These are phyloP conservation scores for Andrographis paniculata DNA, from an alignment of 305 asterid species.

Conservation along the genomic window DNA sequence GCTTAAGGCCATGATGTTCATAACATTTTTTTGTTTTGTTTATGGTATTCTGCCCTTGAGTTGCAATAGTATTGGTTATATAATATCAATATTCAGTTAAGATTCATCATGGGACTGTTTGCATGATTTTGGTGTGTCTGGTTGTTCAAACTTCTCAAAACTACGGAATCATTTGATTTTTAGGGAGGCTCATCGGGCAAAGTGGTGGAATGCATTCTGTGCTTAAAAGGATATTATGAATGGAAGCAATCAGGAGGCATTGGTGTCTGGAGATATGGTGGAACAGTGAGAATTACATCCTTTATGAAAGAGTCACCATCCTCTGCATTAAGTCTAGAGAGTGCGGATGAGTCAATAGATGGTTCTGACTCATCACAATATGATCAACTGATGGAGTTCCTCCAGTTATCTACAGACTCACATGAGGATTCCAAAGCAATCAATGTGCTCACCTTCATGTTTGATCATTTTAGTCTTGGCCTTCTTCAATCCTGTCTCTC, in stretches of 20 bases:
- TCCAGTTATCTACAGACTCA: slow-evolving; percentile 52
- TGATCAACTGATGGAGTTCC: slow-evolving; percentile 64
- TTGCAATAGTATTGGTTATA: slow-evolving; percentile 3
- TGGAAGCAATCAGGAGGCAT: slow-evolving; percentile 87
- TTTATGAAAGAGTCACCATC: slow-evolving; percentile 60
- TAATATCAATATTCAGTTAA: not conserved
- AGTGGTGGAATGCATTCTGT: slow-evolving; percentile 89
- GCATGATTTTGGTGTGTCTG: slow-evolving; percentile 1
- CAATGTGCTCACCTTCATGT: slow-evolving; percentile 55
- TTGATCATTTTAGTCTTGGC: slow-evolving; percentile 62
- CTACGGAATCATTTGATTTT: slow-evolving; percentile 15
- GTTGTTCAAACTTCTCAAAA: slow-evolving; percentile 3
- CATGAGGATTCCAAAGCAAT: slow-evolving; percentile 59
- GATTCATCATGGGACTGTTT: slow-evolving; percentile 6
- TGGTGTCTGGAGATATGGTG: slow-evolving; percentile 95
- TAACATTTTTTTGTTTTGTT: not conserved
- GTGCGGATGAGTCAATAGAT: slow-evolving; percentile 67
- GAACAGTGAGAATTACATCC: slow-evolving; percentile 76
- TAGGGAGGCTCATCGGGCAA: slow-evolving; percentile 94
- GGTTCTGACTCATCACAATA: slow-evolving; percentile 78
- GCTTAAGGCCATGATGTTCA: slow-evolving; percentile 1
- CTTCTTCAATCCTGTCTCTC: slow-evolving; percentile 59
- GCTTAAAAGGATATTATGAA: slow-evolving; percentile 84
- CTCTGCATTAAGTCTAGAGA: slow-evolving; percentile 55
- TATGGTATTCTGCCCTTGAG: not conserved